Base-by-base conservation (phyloP, 306 rosid genomes). In the Begonia peltatifolia region DNA sequence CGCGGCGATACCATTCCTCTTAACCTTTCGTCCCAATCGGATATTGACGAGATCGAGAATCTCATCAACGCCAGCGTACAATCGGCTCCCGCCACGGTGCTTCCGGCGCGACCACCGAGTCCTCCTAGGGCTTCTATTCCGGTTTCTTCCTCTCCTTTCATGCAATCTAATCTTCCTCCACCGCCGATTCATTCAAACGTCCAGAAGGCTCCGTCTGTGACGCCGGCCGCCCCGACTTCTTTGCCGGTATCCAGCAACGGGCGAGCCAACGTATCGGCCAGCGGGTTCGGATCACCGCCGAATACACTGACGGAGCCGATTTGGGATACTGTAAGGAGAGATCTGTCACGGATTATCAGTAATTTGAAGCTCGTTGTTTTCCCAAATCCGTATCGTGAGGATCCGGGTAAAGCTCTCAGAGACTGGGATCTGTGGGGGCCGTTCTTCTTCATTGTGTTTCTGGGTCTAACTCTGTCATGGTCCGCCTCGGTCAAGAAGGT, bases 351-450 rank as follows among this genome's bases (percentile, higher is more conserved):
- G 70, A 90, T 90, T 11, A 86, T 90, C 3, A 90, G 84, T 63
- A 90, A 90, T 74, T 68, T 90, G 60, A 90, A 90, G 82, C 87
- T 86, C 9, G 99, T 90, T 1, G 99, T 90, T 15, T 90, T 90
- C 20, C 95, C 99, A 2, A 90, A 90, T 52, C 99, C 99, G 2
- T 80, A 50, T 16, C 94, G 99, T 14, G 99, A 86, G 53, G 99
- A 90, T 60, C 99, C 99, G 0, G 99, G 99, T 14, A 90, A 86
- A 81, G 94, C 99, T 4, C 55, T 90, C 53, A 63, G 95, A 59
- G 99, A 90, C 74, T 90, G 99, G 99, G 99, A 90, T 81, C 99
- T 90, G 0, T 83, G 99, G 99, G 99, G 96, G 0, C 99, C 99
- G 0, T 92, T 92, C 82, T 92, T 92, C 80, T 92, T 92, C 75